Conservation (phyloP, 805 yeast species). For the Aciculoconidium aculeatum region DNA sequence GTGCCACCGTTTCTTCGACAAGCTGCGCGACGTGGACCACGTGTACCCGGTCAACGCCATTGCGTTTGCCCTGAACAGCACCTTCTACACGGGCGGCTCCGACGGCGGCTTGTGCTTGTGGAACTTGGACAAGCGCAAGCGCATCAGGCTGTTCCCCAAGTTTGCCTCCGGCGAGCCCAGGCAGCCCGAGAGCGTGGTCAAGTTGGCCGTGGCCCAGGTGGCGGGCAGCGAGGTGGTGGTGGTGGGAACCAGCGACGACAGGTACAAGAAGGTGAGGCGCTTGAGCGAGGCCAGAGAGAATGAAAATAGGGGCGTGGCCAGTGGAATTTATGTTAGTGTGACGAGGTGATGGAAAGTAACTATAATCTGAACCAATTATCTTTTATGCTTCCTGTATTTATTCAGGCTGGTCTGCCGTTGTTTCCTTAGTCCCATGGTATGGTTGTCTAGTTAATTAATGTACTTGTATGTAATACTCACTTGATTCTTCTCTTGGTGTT, state of each 20-base stretch:
- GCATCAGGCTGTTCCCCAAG: slow-evolving; percentile 37
- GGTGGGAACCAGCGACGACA: slow-evolving; percentile 40
- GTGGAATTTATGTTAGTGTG: slow-evolving; percentile 9
- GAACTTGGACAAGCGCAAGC: slow-evolving; percentile 41
- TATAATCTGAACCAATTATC: no score
- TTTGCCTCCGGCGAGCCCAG: slow-evolving; percentile 12
- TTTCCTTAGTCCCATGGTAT: no score
- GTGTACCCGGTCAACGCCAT: slow-evolving; percentile 50
- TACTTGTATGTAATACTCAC: no score
- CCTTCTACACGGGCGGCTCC: slow-evolving; percentile 47
- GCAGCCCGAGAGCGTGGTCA: slow-evolving; percentile 19
- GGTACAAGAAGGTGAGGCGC: slow-evolving; percentile 24
- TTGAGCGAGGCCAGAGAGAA: slow-evolving; percentile 10
- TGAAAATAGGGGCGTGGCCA: slow-evolving; percentile 6
- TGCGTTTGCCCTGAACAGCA: slow-evolving; percentile 31
- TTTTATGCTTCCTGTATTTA: no score
- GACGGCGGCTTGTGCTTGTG: slow-evolving; percentile 48
- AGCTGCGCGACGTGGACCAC: slow-evolving; percentile 38
- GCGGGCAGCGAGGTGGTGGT: slow-evolving; percentile 21
- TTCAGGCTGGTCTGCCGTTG: no score
- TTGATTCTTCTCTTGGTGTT: no score
- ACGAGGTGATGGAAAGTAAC: slow-evolving; percentile 2
- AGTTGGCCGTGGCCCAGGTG: slow-evolving; percentile 14
- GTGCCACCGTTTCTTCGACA: slow-evolving; percentile 55
- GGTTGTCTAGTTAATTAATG: no score